Evolutionary conservation across 257 asterid species (phyloP).

Genomic region (Lavandula angustifolia): DNA sequence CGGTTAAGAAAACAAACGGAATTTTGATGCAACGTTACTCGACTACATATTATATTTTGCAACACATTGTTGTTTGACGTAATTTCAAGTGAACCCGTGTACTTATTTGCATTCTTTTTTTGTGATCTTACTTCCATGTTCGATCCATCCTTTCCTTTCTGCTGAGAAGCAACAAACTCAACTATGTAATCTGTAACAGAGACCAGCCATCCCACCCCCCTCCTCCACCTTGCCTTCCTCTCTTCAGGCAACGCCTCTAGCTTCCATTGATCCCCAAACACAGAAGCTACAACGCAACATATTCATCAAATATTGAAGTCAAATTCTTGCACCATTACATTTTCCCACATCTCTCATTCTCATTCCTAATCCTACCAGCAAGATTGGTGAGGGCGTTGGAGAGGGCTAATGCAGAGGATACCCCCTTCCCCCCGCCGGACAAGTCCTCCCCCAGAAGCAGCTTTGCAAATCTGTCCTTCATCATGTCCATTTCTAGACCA

Average conservation of each 20-base stretch:
- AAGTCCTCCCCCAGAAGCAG: constrained; percentile 88
- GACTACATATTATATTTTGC: too few species aligned
- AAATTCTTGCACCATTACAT: too few species aligned
- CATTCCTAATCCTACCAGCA: constrained; percentile 49
- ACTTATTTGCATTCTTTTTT: too few species aligned
- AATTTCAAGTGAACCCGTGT: too few species aligned
- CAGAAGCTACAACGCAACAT: constrained; percentile 60
- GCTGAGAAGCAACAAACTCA: constrained; percentile 79
- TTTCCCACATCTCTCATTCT: background rate
- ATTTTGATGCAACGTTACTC: too few species aligned
- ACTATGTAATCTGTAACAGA: constrained; percentile 83
- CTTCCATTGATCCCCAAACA: constrained; percentile 75
- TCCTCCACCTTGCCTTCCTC: constrained; percentile 76
- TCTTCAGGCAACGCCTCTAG: constrained; percentile 79
- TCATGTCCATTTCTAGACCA: constrained; percentile 58
- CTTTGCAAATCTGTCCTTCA: constrained; percentile 80
- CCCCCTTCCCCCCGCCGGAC: constrained; percentile 96
- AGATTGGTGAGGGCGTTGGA: constrained; percentile 91
- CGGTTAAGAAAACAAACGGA: too few species aligned
- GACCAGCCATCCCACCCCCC: constrained; percentile 77
- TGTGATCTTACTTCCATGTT: constrained; percentile 75
- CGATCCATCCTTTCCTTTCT: constrained; percentile 72
- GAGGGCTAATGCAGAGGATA: constrained; percentile 83
- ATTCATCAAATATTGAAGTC: background rate
- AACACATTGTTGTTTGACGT: too few species aligned